phyloP scores from a whole-genome alignment of 73 alveolate species.

The Tetrahymena borealis region DNA sequence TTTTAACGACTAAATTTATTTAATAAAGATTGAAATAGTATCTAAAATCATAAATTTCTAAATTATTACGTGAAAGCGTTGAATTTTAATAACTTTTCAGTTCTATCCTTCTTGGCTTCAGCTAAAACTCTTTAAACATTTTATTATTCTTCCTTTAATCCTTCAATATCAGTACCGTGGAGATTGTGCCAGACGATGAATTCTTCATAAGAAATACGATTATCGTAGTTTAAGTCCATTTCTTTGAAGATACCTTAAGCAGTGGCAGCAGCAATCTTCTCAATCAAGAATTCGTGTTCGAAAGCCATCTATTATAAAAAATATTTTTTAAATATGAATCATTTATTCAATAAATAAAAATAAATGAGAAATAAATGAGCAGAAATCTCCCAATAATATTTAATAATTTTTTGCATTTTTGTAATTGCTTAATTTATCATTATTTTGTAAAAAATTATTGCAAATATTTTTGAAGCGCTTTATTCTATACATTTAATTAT shows the following conservation, averaged over 20 bases:
- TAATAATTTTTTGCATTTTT: too few relatives aligned
- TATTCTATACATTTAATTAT: too few relatives aligned
- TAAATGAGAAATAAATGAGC: too few relatives aligned
- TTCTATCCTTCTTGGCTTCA: not conserved
- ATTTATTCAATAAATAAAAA: not conserved
- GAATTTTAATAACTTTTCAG: not conserved
- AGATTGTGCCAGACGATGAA: not conserved
- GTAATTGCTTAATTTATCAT: too few relatives aligned
- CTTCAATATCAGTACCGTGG: not conserved
- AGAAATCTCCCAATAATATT: too few relatives aligned
- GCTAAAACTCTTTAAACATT: not conserved
- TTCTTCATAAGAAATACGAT: not conserved
- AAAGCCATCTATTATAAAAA: not conserved
- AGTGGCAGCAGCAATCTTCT: not conserved
- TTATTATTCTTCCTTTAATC: not conserved
- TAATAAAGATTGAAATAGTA: not conserved
- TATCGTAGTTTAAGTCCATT: not conserved
- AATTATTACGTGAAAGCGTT: not conserved
- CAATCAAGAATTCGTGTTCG: not conserved
- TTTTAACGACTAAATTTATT: not conserved
- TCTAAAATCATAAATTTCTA: not conserved
- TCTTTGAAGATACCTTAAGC: not conserved
- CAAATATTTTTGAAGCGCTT: too few relatives aligned
- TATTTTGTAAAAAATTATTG: too few relatives aligned
- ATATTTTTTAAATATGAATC: not conserved